A percentile compares a stretch with the other conserved stretches of the same genome.
These are phyloP conservation scores for Wickerhamomyces subpelliculosus DNA, from an alignment of 805 yeast species.

Conservation along the genomic window DNA sequence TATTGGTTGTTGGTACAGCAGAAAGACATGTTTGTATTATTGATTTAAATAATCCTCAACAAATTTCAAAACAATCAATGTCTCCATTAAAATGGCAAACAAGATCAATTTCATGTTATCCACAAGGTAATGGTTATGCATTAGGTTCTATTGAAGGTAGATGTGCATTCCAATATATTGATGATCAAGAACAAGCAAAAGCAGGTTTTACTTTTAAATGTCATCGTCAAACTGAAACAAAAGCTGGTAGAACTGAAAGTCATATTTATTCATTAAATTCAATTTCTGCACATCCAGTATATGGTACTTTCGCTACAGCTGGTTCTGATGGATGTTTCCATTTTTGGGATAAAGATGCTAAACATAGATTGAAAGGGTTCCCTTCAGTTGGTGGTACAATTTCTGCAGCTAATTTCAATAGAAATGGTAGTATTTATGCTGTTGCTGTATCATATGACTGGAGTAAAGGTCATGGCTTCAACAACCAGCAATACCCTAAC, in stretches of 20 bases:
- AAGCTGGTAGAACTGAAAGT: conserved; percentile 48
- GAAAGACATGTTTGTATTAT: conserved; percentile 75
- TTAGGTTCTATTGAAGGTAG: conserved; percentile 93
- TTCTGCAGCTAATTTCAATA: conserved; percentile 73
- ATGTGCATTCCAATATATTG: conserved; percentile 89
- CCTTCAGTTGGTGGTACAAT: conserved; percentile 64
- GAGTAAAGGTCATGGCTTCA: conserved; percentile 83
- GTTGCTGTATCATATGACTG: conserved; percentile 93
- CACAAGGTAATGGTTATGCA: conserved; percentile 90
- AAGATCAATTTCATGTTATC: conserved; percentile 72
- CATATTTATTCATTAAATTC: conserved; percentile 74
- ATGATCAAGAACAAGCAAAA: conserved; percentile 67
- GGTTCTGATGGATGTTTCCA: conserved; percentile 93
- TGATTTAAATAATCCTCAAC: conserved; percentile 77
- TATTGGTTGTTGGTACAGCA: conserved; percentile 91
- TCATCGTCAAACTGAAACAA: conserved; percentile 66
- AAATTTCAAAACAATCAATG: conserved; percentile 62
- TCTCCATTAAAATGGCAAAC: conserved; percentile 91
- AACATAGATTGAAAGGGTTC: conserved; percentile 77
- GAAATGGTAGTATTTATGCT: conserved; percentile 79
- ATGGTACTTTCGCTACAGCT: conserved; percentile 89
- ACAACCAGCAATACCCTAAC: conserved; percentile 68
- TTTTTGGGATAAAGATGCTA: conserved; percentile 94
- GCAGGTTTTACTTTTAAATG: conserved; percentile 88
- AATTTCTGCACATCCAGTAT: conserved; percentile 79